Base-by-base conservation (phyloP, 768 basidiomycete species). In the Psilocybe cubensis region DNA sequence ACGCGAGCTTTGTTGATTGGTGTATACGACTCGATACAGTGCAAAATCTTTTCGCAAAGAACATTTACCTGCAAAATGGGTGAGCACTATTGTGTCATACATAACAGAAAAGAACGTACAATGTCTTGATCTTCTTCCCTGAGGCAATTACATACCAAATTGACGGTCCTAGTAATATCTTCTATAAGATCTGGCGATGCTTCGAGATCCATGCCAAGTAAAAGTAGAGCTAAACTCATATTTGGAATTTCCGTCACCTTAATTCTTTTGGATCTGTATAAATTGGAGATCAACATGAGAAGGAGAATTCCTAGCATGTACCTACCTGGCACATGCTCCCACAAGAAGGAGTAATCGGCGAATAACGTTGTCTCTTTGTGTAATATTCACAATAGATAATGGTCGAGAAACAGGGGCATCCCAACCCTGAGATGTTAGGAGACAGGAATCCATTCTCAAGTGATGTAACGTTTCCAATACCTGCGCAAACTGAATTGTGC, bases 131-230 rank as follows among this genome's bases (percentile, higher is more conserved):
- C 65, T 4, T 64, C 63, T 6, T 70, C 63, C 33, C 78, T 74
- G 18, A 84, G 62, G 27, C 72, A 72, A 24, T 70, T 70, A 58
- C 82, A 84, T 31, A 86, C 60, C 21, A 66, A 63, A 46, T 87
- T 79, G 38, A 88, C 68, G 1, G 80, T 74, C 6, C 71, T 61
- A 43, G 76, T 76, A 43, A 88, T 69, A 6, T 83, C 83, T 23
- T 67, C 72, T 52, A 69, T 74, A 7, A 86, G 72, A 12, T 81
- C 78, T 3, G 68, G 64, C 1, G 79, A 70, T 28, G 79, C 79
- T 11, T 76, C 70, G 1, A 76, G 68, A 62, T 91, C 89, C 58
- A 88, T 77, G 2, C 76, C 85, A 24, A 91, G 66, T 2, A 87
- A 70, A 3, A 86, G 58, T 40, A 92, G 61, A 2, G 76, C 69